These are phyloP conservation scores for Xylaria sp. DNA, from an alignment of 2,329 filamentous ascomycete species.

Conservation along the genomic window DNA sequence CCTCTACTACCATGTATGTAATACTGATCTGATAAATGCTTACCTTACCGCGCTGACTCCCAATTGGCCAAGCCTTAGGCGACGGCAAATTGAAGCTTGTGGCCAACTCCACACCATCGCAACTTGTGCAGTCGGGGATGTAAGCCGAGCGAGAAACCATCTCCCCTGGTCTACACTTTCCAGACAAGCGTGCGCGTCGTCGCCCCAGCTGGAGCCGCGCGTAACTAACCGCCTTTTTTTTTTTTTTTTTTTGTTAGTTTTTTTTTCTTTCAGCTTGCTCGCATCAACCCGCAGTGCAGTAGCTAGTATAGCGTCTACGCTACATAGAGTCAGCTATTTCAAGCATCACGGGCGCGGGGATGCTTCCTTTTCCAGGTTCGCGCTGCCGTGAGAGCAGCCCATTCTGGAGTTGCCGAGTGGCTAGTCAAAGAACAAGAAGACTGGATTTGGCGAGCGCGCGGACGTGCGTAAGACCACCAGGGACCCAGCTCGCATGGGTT, in stretches of 20 bases:
- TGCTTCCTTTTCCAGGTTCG: slow-evolving; percentile 33
- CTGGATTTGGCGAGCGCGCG: slow-evolving; percentile 6
- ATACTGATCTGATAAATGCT: slow-evolving; percentile 5
- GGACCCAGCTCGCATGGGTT: slow-evolving; percentile 21
- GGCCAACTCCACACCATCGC: slow-evolving; percentile 34
- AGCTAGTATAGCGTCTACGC: background rate
- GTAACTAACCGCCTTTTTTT: slow-evolving; percentile 10
- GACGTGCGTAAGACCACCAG: background rate
- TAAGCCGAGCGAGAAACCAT: slow-evolving; percentile 6
- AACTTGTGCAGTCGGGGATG: slow-evolving; percentile 20
- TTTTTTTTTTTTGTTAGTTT: background rate
- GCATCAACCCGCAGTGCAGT: slow-evolving; percentile 2
- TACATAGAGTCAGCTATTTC: slow-evolving; percentile 26
- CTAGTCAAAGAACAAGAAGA: slow-evolving; percentile 2
- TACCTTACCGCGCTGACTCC: slow-evolving; percentile 19
- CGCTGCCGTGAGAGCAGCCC: slow-evolving; percentile 14
- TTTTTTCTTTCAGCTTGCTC: slow-evolving; percentile 22
- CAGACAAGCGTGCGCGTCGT: slow-evolving; percentile 7
- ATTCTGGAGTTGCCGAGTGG: slow-evolving; percentile 35
- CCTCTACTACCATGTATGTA: background rate
- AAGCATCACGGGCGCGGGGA: slow-evolving; percentile 27
- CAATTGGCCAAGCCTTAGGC: slow-evolving; percentile 33
- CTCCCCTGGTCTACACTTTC: background rate
- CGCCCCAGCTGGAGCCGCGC: slow-evolving; percentile 21
- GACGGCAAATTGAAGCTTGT: slow-evolving; percentile 30